Evolutionary conservation across 495 filamentous ascomycete genomes (phyloP).

Genomic region (Penicillium canescens): DNA sequence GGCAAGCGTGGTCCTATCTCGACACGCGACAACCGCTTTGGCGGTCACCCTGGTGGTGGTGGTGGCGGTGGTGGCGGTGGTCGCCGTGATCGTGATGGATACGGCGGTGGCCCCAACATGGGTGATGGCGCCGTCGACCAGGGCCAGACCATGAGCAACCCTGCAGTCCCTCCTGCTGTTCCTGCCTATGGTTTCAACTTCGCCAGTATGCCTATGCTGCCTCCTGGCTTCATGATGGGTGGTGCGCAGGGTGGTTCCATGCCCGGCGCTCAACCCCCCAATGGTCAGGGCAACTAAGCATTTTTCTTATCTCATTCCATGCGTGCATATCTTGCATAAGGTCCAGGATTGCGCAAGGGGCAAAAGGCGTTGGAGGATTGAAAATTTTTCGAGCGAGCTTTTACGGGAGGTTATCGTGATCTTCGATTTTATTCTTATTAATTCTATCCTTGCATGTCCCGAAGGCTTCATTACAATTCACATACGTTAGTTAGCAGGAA

Average conservation of each 20-base stretch:
- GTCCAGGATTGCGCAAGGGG: background rate
- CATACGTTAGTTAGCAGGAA: no score
- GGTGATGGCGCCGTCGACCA: constrained; percentile 24
- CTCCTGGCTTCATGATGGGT: constrained; percentile 62
- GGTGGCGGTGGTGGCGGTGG: constrained; percentile 23
- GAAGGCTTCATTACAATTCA: no score
- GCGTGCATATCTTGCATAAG: background rate
- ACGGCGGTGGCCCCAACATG: constrained; percentile 17
- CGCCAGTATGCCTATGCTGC: constrained; percentile 69
- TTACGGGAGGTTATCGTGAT: background rate
- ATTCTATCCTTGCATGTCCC: no score
- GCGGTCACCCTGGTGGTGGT: constrained; percentile 35
- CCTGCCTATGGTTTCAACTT: constrained; percentile 67
- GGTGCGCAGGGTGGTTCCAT: constrained; percentile 36
- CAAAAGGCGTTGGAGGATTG: constrained; percentile 7
- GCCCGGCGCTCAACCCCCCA: constrained; percentile 43
- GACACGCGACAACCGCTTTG: constrained; percentile 53
- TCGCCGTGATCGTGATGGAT: constrained; percentile 30
- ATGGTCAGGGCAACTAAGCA: constrained; percentile 41
- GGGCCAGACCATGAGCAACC: constrained; percentile 48
- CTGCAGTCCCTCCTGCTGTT: constrained; percentile 61
- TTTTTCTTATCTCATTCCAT: constrained; percentile 1
- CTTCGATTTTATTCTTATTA: background rate
- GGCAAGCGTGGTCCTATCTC: constrained; percentile 74
- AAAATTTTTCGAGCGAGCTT: background rate